phyloP scores from a whole-genome alignment of 106 monocot genomes.

The Phalaenopsis equestris region DNA sequence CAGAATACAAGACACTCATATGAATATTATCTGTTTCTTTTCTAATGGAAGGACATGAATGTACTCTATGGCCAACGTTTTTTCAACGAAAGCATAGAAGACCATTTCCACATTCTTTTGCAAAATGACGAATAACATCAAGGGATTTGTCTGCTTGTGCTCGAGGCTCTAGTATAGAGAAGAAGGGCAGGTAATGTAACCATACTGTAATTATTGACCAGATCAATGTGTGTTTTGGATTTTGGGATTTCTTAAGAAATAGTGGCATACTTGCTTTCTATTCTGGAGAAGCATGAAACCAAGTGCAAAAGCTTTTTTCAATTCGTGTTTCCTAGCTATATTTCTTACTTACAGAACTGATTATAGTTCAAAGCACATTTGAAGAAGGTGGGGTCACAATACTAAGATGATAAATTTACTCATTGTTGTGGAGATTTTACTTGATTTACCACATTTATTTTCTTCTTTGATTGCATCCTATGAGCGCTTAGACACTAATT shows the following conservation, averaged over 20 bases:
- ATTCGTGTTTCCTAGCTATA: neutral
- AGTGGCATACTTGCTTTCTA: neutral
- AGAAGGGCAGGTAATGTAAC: no score
- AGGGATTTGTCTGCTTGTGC: no score
- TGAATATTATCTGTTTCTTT: no score
- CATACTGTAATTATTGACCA: neutral
- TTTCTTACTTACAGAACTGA: neutral
- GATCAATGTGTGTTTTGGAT: neutral
- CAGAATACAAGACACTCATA: neutral
- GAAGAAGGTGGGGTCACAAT: neutral
- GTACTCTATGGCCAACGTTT: no score
- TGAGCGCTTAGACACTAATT: neutral
- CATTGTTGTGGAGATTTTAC: neutral
- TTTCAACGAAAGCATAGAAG: no score
- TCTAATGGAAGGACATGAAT: no score
- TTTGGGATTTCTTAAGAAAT: neutral
- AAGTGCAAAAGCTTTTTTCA: neutral
- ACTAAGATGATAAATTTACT: neutral
- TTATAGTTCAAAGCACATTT: neutral
- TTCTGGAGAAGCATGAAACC: neutral
- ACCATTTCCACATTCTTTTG: no score
- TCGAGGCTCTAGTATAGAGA: no score
- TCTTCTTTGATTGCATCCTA: neutral
- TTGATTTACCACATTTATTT: neutral
- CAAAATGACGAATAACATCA: no score